phyloP scores from a whole-genome alignment of 169 alveolate genomes.

The Cryptosporidium bovis region DNA sequence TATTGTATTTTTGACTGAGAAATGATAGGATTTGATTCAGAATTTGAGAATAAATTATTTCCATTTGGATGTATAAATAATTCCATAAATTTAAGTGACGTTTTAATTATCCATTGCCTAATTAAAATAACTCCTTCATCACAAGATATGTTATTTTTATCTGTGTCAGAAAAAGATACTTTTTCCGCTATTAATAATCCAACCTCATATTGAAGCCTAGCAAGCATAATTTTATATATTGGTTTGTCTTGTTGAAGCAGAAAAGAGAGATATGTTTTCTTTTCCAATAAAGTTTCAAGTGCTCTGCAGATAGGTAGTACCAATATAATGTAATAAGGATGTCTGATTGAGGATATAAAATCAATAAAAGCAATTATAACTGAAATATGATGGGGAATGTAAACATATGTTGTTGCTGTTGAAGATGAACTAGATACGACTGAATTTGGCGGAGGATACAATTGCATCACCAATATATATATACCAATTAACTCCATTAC shows the following conservation, averaged over 20 bases:
- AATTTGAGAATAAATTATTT: slow-evolving; percentile 47
- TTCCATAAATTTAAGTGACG: slow-evolving; percentile 63
- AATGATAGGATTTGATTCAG: slow-evolving; percentile 60
- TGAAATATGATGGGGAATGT: slow-evolving; percentile 67
- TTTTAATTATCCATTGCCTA: slow-evolving; percentile 67
- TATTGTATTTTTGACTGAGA: slow-evolving; percentile 62
- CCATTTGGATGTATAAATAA: slow-evolving; percentile 65
- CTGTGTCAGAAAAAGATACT: slow-evolving; percentile 3
- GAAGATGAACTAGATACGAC: slow-evolving; percentile 51
- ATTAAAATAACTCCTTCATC: slow-evolving; percentile 64
- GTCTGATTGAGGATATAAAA: slow-evolving; percentile 64
- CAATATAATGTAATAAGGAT: slow-evolving; percentile 60
- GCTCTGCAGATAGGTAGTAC: slow-evolving; percentile 71
- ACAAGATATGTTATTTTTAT: not conserved
- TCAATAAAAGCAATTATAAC: slow-evolving; percentile 53
- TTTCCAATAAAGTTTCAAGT: slow-evolving; percentile 53
- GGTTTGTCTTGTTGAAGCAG: slow-evolving; percentile 65
- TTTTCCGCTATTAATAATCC: slow-evolving; percentile 45
- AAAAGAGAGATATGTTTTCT: slow-evolving; percentile 54
- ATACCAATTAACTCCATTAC: slow-evolving; percentile 72
- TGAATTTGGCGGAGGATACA: slow-evolving; percentile 68
- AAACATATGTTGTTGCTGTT: slow-evolving; percentile 43
- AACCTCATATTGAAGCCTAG: slow-evolving; percentile 63
- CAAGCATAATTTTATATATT: slow-evolving; percentile 39
- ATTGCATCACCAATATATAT: slow-evolving; percentile 61